Conservation (phyloP, 1,284 basidiomycete species). For the Xerocomus tenax region DNA sequence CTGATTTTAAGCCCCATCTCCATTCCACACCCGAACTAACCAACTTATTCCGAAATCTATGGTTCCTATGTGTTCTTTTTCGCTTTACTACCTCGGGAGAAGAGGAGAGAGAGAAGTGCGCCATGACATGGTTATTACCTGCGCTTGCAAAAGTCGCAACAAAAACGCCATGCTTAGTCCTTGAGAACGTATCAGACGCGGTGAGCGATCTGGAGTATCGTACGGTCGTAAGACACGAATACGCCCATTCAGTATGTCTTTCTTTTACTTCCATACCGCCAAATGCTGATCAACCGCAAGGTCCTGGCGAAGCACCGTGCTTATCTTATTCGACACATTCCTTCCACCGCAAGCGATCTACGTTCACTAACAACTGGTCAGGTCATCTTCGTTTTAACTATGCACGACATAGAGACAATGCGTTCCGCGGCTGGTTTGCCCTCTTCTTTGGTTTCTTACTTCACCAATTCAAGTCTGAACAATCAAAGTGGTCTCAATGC, state of each 20-base stretch:
- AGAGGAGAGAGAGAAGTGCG: conserved; percentile 42
- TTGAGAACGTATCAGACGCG: conserved; percentile 78
- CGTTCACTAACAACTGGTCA: conserved; percentile 75
- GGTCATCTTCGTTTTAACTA: conserved; percentile 78
- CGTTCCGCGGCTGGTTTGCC: conserved; percentile 75
- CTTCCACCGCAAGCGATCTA: conserved; percentile 65
- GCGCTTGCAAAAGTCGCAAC: conserved; percentile 75
- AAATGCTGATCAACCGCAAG: conserved; percentile 32
- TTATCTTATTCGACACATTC: conserved; percentile 58
- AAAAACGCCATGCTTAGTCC: conserved; percentile 81
- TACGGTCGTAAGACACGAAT: conserved; percentile 84
- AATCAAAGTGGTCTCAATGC: conserved; percentile 55
- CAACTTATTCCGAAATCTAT: conserved; percentile 84
- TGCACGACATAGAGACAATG: conserved; percentile 86
- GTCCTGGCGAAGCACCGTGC: conserved; percentile 62
- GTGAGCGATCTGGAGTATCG: conserved; percentile 91
- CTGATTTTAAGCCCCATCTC: conserved; percentile 60
- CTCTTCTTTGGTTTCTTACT: conserved; percentile 81
- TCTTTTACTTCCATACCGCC: not conserved
- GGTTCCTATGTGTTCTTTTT: conserved; percentile 88
- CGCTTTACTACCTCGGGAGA: conserved; percentile 51
- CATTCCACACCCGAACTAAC: conserved; percentile 59
- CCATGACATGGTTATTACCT: conserved; percentile 69
- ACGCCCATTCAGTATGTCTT: conserved; percentile 56
- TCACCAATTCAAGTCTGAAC: conserved; percentile 83